Evolutionary conservation across 176 grass and related monocot species (phyloP).

Genomic region (Oryza glumipatula): DNA sequence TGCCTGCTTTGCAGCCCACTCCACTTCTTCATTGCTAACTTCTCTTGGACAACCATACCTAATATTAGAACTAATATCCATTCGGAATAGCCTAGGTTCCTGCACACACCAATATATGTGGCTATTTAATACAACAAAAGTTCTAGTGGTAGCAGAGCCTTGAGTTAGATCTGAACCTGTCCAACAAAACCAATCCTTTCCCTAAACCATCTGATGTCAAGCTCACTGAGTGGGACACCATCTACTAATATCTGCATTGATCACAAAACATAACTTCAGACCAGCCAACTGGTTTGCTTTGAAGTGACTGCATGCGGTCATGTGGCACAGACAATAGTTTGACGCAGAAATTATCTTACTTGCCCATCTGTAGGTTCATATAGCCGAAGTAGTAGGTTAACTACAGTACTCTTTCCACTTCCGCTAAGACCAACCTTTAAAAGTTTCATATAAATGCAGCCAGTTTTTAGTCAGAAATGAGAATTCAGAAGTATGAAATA

Average conservation of each 20-base stretch:
- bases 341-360: conserved; percentile 57
- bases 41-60: conserved; percentile 86
- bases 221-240: conserved; percentile 66
- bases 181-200: conserved; percentile 95
- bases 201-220: conserved; percentile 93
- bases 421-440: conserved; percentile 91
- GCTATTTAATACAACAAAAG: conserved; percentile 15
- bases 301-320: neutral
- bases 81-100: conserved; percentile 91
- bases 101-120: conserved; percentile 42
- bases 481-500: conserved; percentile 17
- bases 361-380: conserved; percentile 89
- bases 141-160: neutral
- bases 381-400: conserved; percentile 87
- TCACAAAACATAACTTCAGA: conserved; percentile 15
- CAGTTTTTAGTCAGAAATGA: neutral
- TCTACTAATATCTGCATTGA: conserved; percentile 78
- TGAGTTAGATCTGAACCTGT: conserved; percentile 61
- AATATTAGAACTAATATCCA: conserved; percentile 91
- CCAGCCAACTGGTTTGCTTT: conserved; percentile 1
- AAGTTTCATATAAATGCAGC: conserved; percentile 29
- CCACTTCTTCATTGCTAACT: conserved; percentile 81
- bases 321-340: neutral
- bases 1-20: conserved; percentile 87
- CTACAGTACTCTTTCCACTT: conserved; percentile 95